Evolutionary conservation across 192 early-diverging fungal species (phyloP).

Genomic region (Funneliformis geosporum): DNA sequence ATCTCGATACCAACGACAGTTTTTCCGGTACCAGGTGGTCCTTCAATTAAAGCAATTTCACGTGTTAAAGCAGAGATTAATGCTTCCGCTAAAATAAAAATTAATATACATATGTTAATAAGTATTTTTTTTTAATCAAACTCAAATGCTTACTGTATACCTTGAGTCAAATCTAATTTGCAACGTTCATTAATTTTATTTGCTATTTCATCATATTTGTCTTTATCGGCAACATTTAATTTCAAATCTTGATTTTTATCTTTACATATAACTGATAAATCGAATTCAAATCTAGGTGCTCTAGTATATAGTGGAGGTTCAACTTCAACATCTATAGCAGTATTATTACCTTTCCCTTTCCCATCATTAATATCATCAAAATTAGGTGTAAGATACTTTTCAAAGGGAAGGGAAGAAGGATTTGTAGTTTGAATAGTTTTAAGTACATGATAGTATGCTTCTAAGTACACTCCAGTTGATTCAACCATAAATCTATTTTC

Average conservation of each 20-base stretch:
- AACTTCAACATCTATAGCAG: background rate
- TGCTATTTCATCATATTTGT: background rate
- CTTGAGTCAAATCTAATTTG: conserved; percentile 54
- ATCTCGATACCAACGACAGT: conserved; percentile 51
- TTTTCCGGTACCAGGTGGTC: conserved; percentile 58
- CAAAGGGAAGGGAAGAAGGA: conserved; percentile 41
- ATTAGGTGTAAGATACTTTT: conserved; percentile 40
- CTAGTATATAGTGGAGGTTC: conserved; percentile 44
- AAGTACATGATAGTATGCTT: conserved; percentile 41
- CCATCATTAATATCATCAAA: background rate
- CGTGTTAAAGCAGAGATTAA: conserved; percentile 49
- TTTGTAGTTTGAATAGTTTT: conserved; percentile 38
- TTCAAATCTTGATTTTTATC: background rate
- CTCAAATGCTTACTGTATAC: background rate
- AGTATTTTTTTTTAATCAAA: background rate
- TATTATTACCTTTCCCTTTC: no score
- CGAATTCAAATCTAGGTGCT: conserved; percentile 39
- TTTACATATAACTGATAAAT: conserved; percentile 31
- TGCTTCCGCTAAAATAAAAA: conserved; percentile 32
- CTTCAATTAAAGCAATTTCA: conserved; percentile 58
- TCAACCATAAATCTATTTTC: conserved; percentile 38
- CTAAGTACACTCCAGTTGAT: conserved; percentile 41
- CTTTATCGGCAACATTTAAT: conserved; percentile 21
- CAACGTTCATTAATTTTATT: conserved; percentile 24
- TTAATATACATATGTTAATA: background rate